Percentiles rank a stretch among this genome's conserved stretches.
These are phyloP conservation scores for Yamadazyma pseudoaaseri DNA, from an alignment of 1,139 yeast species.

Conservation along the genomic window DNA sequence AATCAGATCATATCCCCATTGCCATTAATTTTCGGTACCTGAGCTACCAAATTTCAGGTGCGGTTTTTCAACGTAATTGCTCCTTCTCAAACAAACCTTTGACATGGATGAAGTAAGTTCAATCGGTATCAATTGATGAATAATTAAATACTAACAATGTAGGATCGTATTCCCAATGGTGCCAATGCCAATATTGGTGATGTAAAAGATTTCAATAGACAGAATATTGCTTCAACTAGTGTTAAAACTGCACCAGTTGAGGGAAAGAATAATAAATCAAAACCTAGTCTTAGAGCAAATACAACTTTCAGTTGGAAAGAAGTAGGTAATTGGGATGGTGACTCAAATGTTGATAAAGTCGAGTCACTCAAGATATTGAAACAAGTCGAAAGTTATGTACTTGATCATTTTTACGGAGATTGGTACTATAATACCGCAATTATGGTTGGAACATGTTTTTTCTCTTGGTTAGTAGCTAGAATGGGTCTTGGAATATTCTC, in stretches of 20 bases:
- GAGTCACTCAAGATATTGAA: constrained; percentile 24
- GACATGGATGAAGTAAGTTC: constrained; percentile 12
- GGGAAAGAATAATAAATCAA: constrained; percentile 18
- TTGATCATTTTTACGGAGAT: constrained; percentile 69
- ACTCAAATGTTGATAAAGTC: constrained; percentile 23
- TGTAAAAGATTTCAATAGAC: constrained; percentile 29
- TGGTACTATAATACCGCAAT: constrained; percentile 68
- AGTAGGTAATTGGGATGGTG: constrained; percentile 41
- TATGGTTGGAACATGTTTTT: constrained; percentile 68
- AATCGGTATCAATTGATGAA: not conserved
- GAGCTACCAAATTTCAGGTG: constrained; percentile 10
- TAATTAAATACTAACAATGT: constrained; percentile 5
- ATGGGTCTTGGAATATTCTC: constrained; percentile 59
- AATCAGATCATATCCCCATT: too few relatives aligned
- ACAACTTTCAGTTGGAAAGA: constrained; percentile 42
- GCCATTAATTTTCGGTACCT: too few relatives aligned
- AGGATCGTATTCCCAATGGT: constrained; percentile 14
- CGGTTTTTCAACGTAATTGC: constrained; percentile 13
- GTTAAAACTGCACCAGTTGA: constrained; percentile 22
- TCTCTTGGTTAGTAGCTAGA: constrained; percentile 62
- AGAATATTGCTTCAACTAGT: constrained; percentile 14
- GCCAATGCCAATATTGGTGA: constrained; percentile 25
- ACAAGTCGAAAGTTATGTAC: constrained; percentile 54
- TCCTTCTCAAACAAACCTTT: constrained; percentile 1
- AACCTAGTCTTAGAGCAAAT: constrained; percentile 26